A percentile compares a stretch with the other conserved stretches of the same genome.
phyloP scores from a whole-genome alignment of 2,329 filamentous ascomycete species.

The Ascochyta rabiei region DNA sequence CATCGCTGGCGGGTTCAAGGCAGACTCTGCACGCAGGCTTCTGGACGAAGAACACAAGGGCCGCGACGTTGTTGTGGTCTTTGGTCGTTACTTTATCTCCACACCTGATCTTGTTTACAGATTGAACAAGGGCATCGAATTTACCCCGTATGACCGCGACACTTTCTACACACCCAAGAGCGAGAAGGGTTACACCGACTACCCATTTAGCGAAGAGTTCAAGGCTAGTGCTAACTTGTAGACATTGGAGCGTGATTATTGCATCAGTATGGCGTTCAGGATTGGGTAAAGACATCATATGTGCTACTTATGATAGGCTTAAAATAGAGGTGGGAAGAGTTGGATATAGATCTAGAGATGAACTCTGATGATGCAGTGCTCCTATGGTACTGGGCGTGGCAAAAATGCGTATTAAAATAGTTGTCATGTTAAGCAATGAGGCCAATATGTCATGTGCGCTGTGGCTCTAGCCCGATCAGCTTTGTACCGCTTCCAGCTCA shows the following conservation, averaged over 20 bases:
- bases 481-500: no score
- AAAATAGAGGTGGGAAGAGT: neutral
- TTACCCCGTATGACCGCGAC: slow-evolving; percentile 54
- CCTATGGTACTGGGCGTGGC: no score
- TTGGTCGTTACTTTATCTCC: slow-evolving; percentile 57
- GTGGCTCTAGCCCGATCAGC: no score
- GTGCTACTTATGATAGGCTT: neutral
- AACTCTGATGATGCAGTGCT: no score
- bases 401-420: no score
- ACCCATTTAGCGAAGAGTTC: slow-evolving; percentile 35
- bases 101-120: slow-evolving; percentile 58
- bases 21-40: slow-evolving; percentile 45
- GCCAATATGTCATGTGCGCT: no score
- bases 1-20: slow-evolving; percentile 51
- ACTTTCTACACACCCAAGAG: slow-evolving; percentile 52
- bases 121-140: slow-evolving; percentile 50
- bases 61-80: slow-evolving; percentile 54
- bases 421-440: no score
- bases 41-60: slow-evolving; percentile 52
- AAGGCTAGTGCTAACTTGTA: slow-evolving; percentile 7
- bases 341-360: neutral
- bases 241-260: neutral
- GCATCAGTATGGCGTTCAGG: slow-evolving; percentile 11
- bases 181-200: slow-evolving; percentile 51
- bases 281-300: neutral